Percentiles rank a stretch among this genome's conserved stretches.
These are phyloP conservation scores for Aphanomyces astaci DNA, from an alignment of 352 stramenopile species.

Conservation along the genomic window DNA sequence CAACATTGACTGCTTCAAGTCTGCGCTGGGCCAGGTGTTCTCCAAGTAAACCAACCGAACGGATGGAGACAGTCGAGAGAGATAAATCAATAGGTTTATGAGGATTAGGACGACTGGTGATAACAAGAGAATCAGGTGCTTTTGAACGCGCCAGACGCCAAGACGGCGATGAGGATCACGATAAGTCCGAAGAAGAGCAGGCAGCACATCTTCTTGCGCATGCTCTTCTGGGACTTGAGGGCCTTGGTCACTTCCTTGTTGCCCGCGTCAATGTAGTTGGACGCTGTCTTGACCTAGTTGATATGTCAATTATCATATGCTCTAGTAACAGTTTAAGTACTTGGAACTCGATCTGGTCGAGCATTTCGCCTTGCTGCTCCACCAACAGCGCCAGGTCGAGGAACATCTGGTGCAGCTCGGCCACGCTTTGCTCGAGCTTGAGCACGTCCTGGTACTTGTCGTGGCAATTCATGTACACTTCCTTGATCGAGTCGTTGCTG, in stretches of 20 bases:
- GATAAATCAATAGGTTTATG: too few species aligned
- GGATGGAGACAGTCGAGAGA: too few species aligned
- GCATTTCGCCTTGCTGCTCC: slow-evolving; percentile 95
- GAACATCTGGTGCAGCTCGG: slow-evolving; percentile 99
- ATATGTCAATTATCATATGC: too few species aligned
- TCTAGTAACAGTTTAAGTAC: slow-evolving; percentile 29
- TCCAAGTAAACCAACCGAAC: too few species aligned
- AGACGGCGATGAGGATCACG: slow-evolving; percentile 73
- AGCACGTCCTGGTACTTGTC: slow-evolving; percentile 98
- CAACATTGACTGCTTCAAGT: slow-evolving; percentile 98
- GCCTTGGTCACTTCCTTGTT: slow-evolving; percentile 93
- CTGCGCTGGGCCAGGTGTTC: slow-evolving; percentile 86
- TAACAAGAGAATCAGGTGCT: slow-evolving; percentile 2
- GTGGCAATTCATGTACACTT: slow-evolving; percentile 92
- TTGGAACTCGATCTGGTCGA: slow-evolving; percentile 98
- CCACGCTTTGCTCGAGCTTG: slow-evolving; percentile 92
- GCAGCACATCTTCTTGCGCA: slow-evolving; percentile 96
- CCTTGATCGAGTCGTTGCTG: slow-evolving; percentile 70
- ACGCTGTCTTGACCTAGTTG: slow-evolving; percentile 66
- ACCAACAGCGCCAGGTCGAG: slow-evolving; percentile 96
- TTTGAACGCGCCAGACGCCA: slow-evolving; percentile 48
- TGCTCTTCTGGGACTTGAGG: slow-evolving; percentile 93
- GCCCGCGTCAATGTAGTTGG: slow-evolving; percentile 95
- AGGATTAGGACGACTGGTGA: too few species aligned
- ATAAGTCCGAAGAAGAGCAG: slow-evolving; percentile 67